Evolutionary conservation across 2,329 filamentous ascomycete species (phyloP).

Genomic region (Sporothrix brunneoviolacea): DNA sequence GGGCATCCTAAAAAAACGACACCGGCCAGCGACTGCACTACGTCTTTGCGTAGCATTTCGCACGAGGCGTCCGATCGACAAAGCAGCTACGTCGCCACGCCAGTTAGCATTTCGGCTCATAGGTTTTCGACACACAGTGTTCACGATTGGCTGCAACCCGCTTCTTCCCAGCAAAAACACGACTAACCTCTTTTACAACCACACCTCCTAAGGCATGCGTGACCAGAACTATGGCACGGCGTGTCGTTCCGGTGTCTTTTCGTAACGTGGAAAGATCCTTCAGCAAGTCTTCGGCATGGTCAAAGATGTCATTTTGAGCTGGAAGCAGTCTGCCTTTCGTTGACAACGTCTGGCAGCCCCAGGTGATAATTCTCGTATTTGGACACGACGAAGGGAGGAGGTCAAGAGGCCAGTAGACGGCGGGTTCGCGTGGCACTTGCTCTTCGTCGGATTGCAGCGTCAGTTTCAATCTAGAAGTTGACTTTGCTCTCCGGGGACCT

Average conservation of each 20-base stretch:
- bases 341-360: constrained; percentile 26
- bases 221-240: constrained; percentile 24
- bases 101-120: not conserved
- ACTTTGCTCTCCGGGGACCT: constrained; percentile 14
- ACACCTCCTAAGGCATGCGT: constrained; percentile 27
- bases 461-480: constrained; percentile 20
- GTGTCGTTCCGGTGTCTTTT: constrained; percentile 10
- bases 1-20: constrained; percentile 27
- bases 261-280: constrained; percentile 22
- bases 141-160: too few relatives aligned
- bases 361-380: constrained; percentile 24
- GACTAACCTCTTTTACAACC: constrained; percentile 27
- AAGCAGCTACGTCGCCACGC: constrained; percentile 20
- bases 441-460: constrained; percentile 8
- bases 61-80: constrained; percentile 23
- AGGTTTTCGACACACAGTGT: too few relatives aligned
- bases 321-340: constrained; percentile 22
- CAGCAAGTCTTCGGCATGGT: constrained; percentile 24
- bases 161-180: too few relatives aligned
- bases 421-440: constrained; percentile 2
- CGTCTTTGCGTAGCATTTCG: constrained; percentile 19
- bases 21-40: constrained; percentile 23
- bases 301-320: constrained; percentile 25
- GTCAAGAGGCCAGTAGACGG: constrained; percentile 27
- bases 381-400: constrained; percentile 27